These are phyloP conservation scores for Hypoxylon sp. DNA, from an alignment of 2,329 filamentous ascomycete genomes.

Conservation along the genomic window DNA sequence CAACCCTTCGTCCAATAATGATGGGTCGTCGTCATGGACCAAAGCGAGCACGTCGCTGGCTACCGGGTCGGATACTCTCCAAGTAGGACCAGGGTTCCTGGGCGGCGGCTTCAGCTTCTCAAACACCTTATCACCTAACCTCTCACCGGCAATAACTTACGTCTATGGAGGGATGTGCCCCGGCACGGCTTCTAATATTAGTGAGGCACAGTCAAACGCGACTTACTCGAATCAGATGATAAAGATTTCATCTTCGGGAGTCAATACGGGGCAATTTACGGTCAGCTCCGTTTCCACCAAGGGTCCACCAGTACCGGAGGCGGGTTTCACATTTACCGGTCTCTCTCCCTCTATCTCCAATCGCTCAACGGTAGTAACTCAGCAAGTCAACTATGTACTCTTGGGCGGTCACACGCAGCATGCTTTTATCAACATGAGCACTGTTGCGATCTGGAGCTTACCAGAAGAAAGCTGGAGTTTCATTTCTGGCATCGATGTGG, in stretches of 20 bases:
- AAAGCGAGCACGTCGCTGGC: slow-evolving; percentile 52
- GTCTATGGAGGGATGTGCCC: slow-evolving; percentile 94
- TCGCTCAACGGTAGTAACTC: slow-evolving; percentile 73
- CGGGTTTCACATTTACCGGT: slow-evolving; percentile 86
- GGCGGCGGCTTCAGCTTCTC: slow-evolving; percentile 77
- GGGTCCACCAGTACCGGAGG: slow-evolving; percentile 82
- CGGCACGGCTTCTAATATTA: slow-evolving; percentile 58
- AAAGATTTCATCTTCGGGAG: slow-evolving; percentile 67
- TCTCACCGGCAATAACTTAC: slow-evolving; percentile 73
- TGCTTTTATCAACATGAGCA: slow-evolving; percentile 96
- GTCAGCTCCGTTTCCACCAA: slow-evolving; percentile 60
- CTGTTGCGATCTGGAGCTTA: slow-evolving; percentile 86
- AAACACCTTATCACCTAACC: slow-evolving; percentile 66
- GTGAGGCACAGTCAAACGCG: slow-evolving; percentile 75
- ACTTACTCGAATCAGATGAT: slow-evolving; percentile 87
- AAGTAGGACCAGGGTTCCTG: slow-evolving; percentile 65
- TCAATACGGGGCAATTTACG: slow-evolving; percentile 54
- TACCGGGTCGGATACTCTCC: slow-evolving; percentile 46
- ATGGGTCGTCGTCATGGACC: slow-evolving; percentile 60
- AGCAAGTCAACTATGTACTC: slow-evolving; percentile 84
- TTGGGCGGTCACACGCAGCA: slow-evolving; percentile 86
- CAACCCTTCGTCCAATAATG: slow-evolving; percentile 60
- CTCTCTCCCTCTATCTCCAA: slow-evolving; percentile 79
- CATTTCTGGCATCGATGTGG: slow-evolving; percentile 68
- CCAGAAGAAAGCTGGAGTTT: slow-evolving; percentile 92